phyloP scores from a whole-genome alignment of 2,329 filamentous ascomycete genomes.

The Neoscytalidium dimidiatum region DNA sequence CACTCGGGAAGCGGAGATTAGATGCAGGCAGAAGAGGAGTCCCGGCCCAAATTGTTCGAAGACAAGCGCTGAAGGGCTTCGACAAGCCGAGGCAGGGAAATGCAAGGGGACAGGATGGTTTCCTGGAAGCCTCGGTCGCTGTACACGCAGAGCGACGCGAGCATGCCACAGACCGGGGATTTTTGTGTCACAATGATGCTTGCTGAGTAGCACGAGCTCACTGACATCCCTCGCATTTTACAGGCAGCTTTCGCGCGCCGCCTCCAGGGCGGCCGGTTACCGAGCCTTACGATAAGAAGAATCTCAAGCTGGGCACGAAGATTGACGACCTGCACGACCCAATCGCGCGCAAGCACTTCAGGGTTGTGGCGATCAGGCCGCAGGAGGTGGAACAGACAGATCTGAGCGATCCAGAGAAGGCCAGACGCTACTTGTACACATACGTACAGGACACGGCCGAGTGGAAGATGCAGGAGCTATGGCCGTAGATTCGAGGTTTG shows the following conservation, averaged over 20 bases:
- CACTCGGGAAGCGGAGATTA: background rate
- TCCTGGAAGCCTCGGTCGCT: background rate
- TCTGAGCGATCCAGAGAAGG: slow-evolving; percentile 65
- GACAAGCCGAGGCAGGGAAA: background rate
- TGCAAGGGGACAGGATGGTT: slow-evolving; percentile 6
- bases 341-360: slow-evolving; percentile 73
- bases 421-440: slow-evolving; percentile 68
- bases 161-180: slow-evolving; percentile 6
- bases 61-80: background rate
- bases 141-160: background rate
- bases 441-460: slow-evolving; percentile 52
- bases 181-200: background rate
- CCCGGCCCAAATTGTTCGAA: slow-evolving; percentile 1
- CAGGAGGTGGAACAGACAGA: slow-evolving; percentile 76
- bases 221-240: slow-evolving; percentile 48
- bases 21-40: background rate
- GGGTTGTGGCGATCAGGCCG: slow-evolving; percentile 84
- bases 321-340: slow-evolving; percentile 71
- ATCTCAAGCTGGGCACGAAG: slow-evolving; percentile 58
- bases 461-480: slow-evolving; percentile 59
- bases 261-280: slow-evolving; percentile 51
- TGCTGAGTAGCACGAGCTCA: slow-evolving; percentile 20
- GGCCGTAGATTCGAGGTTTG: slow-evolving; percentile 31
- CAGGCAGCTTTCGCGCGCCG: slow-evolving; percentile 65
- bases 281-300: slow-evolving; percentile 46